These are phyloP conservation scores for Liquidambar formosana DNA, from an alignment of 164 flowering plant species.

Conservation along the genomic window DNA sequence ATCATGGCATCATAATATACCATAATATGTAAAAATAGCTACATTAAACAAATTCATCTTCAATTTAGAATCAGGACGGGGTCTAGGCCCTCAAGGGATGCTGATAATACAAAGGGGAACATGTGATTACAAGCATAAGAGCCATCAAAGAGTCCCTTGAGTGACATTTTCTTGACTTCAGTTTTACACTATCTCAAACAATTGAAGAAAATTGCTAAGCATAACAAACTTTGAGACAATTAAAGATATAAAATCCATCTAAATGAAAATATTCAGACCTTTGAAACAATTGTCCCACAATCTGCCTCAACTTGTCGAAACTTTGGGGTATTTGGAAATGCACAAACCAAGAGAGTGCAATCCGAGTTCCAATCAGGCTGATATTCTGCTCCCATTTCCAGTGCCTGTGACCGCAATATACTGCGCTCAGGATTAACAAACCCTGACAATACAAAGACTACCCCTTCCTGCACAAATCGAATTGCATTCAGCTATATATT, in stretches of 20 bases:
- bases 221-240: not conserved
- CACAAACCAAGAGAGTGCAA: slow-evolving; percentile 90
- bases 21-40: too few species aligned
- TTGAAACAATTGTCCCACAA: slow-evolving; percentile 86
- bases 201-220: too few species aligned
- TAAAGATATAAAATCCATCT: not conserved
- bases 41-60: too few species aligned
- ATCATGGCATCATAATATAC: too few species aligned
- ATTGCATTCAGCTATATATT: not conserved
- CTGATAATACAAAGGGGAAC: not conserved
- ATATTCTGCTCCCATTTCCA: slow-evolving; percentile 94
- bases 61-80: too few species aligned
- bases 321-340: slow-evolving; percentile 90
- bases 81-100: too few species aligned
- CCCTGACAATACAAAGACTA: slow-evolving; percentile 89
- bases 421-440: slow-evolving; percentile 93
- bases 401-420: slow-evolving; percentile 67
- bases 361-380: slow-evolving; percentile 79
- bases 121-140: not conserved
- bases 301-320: slow-evolving; percentile 85
- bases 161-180: not conserved
- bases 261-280: slow-evolving; percentile 39
- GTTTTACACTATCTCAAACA: too few species aligned
- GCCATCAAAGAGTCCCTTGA: not conserved
- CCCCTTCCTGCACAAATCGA: slow-evolving; percentile 73